phyloP scores from a whole-genome alignment of 1,284 basidiomycete species.

The Pseudozyma pruni region DNA sequence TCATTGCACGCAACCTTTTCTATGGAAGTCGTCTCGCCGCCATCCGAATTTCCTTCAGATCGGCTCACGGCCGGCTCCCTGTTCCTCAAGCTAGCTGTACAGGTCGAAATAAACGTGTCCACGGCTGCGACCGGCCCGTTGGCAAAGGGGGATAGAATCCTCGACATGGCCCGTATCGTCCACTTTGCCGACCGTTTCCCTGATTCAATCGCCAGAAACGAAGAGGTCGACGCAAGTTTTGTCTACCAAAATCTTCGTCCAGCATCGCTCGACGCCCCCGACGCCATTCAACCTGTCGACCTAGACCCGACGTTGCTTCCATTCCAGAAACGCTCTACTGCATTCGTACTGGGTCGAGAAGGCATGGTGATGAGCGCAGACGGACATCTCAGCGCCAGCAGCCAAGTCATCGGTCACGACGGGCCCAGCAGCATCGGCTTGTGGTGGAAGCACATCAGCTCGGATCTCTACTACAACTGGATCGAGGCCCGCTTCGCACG shows the following conservation, averaged over 20 bases:
- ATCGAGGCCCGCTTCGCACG: slow-evolving; percentile 47
- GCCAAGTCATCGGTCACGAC: slow-evolving; percentile 14
- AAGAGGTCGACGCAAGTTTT: slow-evolving; percentile 38
- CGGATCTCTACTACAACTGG: slow-evolving; percentile 50
- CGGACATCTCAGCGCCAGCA: slow-evolving; percentile 8
- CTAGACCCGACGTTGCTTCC: slow-evolving; percentile 56
- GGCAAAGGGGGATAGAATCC: slow-evolving; percentile 12
- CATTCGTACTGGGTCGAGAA: slow-evolving; percentile 61
- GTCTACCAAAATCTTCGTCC: slow-evolving; percentile 48
- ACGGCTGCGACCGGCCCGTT: background rate
- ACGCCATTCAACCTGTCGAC: slow-evolving; percentile 42
- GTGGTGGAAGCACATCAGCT: slow-evolving; percentile 51
- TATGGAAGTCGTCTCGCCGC: slow-evolving; percentile 12
- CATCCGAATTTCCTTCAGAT: slow-evolving; percentile 9
- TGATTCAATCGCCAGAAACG: background rate
- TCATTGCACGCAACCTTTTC: background rate
- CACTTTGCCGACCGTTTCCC: slow-evolving; percentile 26
- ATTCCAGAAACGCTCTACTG: slow-evolving; percentile 58
- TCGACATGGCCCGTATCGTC: slow-evolving; percentile 37
- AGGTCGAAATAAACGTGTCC: slow-evolving; percentile 11
- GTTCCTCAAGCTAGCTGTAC: slow-evolving; percentile 28
- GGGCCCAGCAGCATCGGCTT: slow-evolving; percentile 45
- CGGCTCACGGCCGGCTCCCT: slow-evolving; percentile 28
- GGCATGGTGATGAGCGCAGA: slow-evolving; percentile 25
- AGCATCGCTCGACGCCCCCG: slow-evolving; percentile 19